phyloP scores from a whole-genome alignment of 495 filamentous ascomycete genomes.

The Pseudomonodictys pantanalensis region DNA sequence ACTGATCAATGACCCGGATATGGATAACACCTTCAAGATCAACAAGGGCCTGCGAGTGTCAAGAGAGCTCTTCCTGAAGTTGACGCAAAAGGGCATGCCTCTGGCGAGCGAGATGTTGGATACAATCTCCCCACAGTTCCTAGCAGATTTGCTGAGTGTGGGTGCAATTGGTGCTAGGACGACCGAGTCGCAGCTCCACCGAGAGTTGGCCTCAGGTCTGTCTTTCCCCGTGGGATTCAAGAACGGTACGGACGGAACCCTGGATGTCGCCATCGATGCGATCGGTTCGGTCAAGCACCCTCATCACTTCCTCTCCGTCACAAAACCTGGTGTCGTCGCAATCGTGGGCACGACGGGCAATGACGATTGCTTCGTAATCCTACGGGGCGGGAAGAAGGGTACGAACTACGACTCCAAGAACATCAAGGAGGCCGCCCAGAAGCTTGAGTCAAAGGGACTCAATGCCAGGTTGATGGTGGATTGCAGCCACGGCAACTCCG shows the following conservation, averaged over 20 bases:
- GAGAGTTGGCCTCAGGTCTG: conserved; percentile 88
- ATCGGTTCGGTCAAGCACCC: conserved; percentile 90
- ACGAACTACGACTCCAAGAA: conserved; percentile 90
- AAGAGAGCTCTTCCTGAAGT: conserved; percentile 88
- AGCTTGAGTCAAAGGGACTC: conserved; percentile 63
- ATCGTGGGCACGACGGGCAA: conserved; percentile 96
- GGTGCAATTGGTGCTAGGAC: conserved; percentile 94
- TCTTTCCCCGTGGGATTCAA: conserved; percentile 99
- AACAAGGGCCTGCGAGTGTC: conserved; percentile 91
- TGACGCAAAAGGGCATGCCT: conserved; percentile 95
- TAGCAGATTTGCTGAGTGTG: conserved; percentile 88
- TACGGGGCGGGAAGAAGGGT: conserved; percentile 87
- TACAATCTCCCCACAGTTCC: conserved; percentile 96
- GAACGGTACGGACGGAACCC: conserved; percentile 93
- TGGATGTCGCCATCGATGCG: conserved; percentile 91
- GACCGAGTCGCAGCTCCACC: conserved; percentile 92
- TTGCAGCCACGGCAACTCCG: conserved; percentile 94
- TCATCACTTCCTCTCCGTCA: conserved; percentile 98
- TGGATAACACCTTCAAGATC: conserved; percentile 98
- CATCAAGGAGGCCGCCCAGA: conserved; percentile 71
- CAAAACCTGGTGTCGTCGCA: conserved; percentile 92
- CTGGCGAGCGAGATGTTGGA: conserved; percentile 98
- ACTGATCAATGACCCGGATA: conserved; percentile 97
- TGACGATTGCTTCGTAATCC: conserved; percentile 96
- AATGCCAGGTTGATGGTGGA: conserved; percentile 89